phyloP scores from a whole-genome alignment of 441 rosid genomes.

The Isatis lusitanica region DNA sequence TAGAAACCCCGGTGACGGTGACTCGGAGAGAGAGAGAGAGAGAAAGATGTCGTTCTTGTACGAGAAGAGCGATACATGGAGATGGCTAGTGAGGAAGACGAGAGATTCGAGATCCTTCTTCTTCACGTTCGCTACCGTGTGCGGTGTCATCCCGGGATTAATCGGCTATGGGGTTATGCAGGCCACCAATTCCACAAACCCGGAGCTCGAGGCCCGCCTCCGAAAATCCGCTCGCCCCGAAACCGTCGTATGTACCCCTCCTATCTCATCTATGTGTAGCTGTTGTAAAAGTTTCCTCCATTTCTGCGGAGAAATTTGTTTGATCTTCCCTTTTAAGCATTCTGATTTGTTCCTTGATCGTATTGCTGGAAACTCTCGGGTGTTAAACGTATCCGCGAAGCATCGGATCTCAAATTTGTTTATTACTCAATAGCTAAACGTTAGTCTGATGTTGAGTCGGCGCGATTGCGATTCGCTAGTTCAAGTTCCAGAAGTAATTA shows the following conservation, averaged over 20 bases:
- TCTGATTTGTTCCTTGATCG: neutral
- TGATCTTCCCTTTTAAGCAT: neutral
- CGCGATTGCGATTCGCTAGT: neutral
- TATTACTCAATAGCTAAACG: neutral
- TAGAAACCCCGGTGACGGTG: conserved; percentile 32
- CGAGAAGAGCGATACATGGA: conserved; percentile 85
- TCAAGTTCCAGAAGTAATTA: neutral
- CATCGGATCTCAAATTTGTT: conserved; percentile 10
- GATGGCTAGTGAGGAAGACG: conserved; percentile 80
- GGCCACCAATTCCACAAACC: conserved; percentile 64
- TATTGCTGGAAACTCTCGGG: neutral
- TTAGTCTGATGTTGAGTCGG: neutral
- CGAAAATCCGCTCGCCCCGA: conserved; percentile 79
- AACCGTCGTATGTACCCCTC: conserved; percentile 45
- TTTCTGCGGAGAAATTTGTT: neutral
- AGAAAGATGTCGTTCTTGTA: conserved; percentile 69
- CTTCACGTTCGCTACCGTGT: conserved; percentile 77
- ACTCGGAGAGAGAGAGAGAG: conserved; percentile 6
- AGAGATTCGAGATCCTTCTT: conserved; percentile 86
- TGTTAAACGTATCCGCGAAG: neutral
- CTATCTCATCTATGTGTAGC: neutral
- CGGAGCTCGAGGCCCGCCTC: conserved; percentile 80
- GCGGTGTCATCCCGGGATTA: conserved; percentile 86
- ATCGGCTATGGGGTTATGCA: conserved; percentile 91
- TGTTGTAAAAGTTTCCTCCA: neutral